phyloP scores from a whole-genome alignment of 306 rosid genomes.

The Geum urbanum region DNA sequence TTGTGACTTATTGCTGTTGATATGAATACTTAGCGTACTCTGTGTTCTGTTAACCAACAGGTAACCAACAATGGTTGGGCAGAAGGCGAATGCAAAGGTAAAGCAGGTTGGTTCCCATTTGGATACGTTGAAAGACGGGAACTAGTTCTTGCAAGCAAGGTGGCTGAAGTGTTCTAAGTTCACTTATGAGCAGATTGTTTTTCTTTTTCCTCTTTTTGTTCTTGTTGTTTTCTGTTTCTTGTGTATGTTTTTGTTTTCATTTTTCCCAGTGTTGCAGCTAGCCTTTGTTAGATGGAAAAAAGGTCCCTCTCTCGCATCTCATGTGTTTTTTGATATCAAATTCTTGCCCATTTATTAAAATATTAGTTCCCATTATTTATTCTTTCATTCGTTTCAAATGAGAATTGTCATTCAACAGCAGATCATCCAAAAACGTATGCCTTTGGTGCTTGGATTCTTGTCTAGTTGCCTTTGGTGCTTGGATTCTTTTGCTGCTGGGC shows the following conservation, averaged over 20 bases:
- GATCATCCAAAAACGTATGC: too few relatives aligned
- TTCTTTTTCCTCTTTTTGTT: slow-evolving; percentile 1
- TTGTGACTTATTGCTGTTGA: background rate
- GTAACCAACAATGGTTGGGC: slow-evolving; percentile 96
- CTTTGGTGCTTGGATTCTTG: too few relatives aligned
- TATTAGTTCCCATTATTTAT: background rate
- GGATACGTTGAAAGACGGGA: slow-evolving; percentile 90
- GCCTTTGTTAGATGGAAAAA: slow-evolving; percentile 27
- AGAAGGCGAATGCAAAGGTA: slow-evolving; percentile 98
- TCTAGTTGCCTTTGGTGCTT: too few relatives aligned
- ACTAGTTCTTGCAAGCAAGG: slow-evolving; percentile 89
- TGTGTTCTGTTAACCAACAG: slow-evolving; percentile 36
- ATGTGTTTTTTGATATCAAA: slow-evolving; percentile 35
- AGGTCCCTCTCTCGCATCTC: slow-evolving; percentile 11
- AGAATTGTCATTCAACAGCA: too few relatives aligned
- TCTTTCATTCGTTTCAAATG: background rate
- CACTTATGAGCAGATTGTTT: slow-evolving; percentile 37
- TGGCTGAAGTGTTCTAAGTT: slow-evolving; percentile 80
- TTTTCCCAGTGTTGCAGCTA: slow-evolving; percentile 32
- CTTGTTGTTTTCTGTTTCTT: background rate
- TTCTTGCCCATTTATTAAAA: slow-evolving; percentile 18
- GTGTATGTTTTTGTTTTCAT: slow-evolving; percentile 26
- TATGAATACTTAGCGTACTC: background rate
- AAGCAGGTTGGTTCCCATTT: slow-evolving; percentile 95
- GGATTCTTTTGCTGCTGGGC: too few relatives aligned